Percentiles rank a stretch among this genome's conserved stretches.
Evolutionary conservation across 169 alveolate genomes (phyloP).

Genomic region (Plasmodium gaboni): DNA sequence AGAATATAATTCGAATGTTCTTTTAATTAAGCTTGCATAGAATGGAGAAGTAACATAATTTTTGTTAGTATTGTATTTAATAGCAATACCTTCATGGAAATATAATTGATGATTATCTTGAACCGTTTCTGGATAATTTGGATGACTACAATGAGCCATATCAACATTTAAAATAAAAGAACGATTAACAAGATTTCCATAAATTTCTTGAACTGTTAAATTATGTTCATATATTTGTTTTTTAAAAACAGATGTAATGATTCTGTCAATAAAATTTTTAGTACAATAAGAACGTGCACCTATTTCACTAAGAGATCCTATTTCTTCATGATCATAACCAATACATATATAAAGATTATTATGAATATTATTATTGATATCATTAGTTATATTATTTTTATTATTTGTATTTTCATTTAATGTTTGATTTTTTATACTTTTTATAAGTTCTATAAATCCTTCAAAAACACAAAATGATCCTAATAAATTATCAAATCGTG

Average conservation of each 20-base stretch:
- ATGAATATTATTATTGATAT: not conserved
- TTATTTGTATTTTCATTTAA: not conserved
- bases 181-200: slow-evolving; percentile 79
- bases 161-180: slow-evolving; percentile 87
- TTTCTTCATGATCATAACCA: slow-evolving; percentile 78
- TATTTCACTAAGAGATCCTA: slow-evolving; percentile 81
- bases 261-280: slow-evolving; percentile 76
- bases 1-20: slow-evolving; percentile 37
- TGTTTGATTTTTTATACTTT: slow-evolving; percentile 29
- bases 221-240: not conserved
- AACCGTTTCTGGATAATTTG: slow-evolving; percentile 96
- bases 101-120: slow-evolving; percentile 90
- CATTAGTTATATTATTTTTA: not conserved
- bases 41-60: slow-evolving; percentile 62
- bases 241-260: slow-evolving; percentile 9
- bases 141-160: slow-evolving; percentile 98
- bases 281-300: slow-evolving; percentile 84
- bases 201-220: slow-evolving; percentile 44
- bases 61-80: slow-evolving; percentile 47
- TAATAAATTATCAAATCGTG: slow-evolving; percentile 94
- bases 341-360: slow-evolving; percentile 47
- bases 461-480: slow-evolving; percentile 79
- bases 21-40: slow-evolving; percentile 54
- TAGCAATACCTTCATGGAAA: slow-evolving; percentile 88
- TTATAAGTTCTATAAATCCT: slow-evolving; percentile 78